phyloP scores from a whole-genome alignment of 2,329 filamentous ascomycete genomes.

The Calonectria hawksworthii region DNA sequence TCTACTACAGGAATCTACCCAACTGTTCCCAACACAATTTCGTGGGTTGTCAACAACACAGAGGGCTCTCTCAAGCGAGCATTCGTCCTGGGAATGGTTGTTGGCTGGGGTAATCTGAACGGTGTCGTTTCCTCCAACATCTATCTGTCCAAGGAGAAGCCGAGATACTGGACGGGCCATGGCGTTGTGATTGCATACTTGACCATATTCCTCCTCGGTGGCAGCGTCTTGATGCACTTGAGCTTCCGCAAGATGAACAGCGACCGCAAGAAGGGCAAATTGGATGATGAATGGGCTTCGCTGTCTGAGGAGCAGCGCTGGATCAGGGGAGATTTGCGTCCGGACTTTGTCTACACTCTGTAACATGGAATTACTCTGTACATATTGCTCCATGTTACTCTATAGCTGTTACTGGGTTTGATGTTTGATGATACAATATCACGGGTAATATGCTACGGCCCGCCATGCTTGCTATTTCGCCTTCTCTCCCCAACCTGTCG shows the following conservation, averaged over 20 bases:
- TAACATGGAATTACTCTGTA: constrained; percentile 17
- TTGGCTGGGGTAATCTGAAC: constrained; percentile 83
- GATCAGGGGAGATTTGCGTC: constrained; percentile 67
- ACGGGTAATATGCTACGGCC: not conserved
- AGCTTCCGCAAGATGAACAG: constrained; percentile 72
- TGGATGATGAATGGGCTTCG: constrained; percentile 69
- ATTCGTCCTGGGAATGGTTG: constrained; percentile 79
- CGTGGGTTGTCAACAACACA: constrained; percentile 79
- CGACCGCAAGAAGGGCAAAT: constrained; percentile 67
- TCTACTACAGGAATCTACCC: constrained; percentile 75
- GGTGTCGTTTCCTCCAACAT: constrained; percentile 76
- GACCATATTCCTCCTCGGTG: constrained; percentile 72
- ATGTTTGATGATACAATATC: not conserved
- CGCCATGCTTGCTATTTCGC: not conserved
- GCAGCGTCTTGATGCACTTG: constrained; percentile 73
- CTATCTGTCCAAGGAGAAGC: constrained; percentile 58
- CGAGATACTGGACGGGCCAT: constrained; percentile 65
- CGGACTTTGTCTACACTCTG: constrained; percentile 53
- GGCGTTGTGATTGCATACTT: constrained; percentile 75
- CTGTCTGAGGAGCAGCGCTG: constrained; percentile 68
- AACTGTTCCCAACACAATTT: constrained; percentile 77
- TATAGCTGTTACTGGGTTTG: not conserved
- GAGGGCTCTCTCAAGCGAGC: constrained; percentile 75
- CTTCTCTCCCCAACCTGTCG: not conserved
- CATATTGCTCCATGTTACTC: not conserved